Base-by-base conservation (phyloP, 1,284 basidiomycete genomes). In the Naganishia albida region DNA sequence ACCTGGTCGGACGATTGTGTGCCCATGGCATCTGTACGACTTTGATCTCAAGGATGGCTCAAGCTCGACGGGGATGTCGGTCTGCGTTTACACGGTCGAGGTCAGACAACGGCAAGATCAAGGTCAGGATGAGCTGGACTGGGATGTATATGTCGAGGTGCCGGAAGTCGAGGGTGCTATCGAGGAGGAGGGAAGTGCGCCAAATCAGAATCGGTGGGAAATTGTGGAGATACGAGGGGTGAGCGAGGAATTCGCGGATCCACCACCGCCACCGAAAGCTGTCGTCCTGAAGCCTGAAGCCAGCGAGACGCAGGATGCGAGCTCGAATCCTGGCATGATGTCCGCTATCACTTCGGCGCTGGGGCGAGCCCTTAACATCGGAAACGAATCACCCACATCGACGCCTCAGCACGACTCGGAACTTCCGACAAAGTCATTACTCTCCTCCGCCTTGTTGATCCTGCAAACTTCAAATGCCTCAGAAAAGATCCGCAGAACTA, bases 161-260 rank as follows among this genome's bases (percentile, higher is more conserved):
- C 89, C 89, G 0, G 79, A 83, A 38, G 81, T 77, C 28, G 84
- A 64, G 28, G 52, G 56, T 18, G 50, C 84, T 1, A 79, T 70
- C 38, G 15, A 18, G 15, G 20, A 38, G 2, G 26, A 39, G 10
- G 56, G 13, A 23, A 20, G 38, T 28, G 15, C 15, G 46, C 46
- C 34, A 23, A 15, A 6, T 2, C 20, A 46, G 38, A 60, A 60
- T 23, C 77, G 81, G 26, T 93, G 89, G 88, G 81, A 86, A 38
- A 75, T 92, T 3, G 85, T 92, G 18, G 88, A 90, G 71, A 78
- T 90, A 34, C 78, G 89, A 42, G 87, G 89, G 0, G 89, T 94
- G 13, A 91, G 89, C 51, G 90, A 93, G 83, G 88, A 87, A 62
- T 89, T 90, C 72, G 86, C 86, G 2, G 87, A 89, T 10, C 86